Evolutionary conservation across 805 yeast genomes (phyloP), one percentile per base, ranked within the genome.

Genomic region (Lipomyces spencermartinsiae): DNA sequence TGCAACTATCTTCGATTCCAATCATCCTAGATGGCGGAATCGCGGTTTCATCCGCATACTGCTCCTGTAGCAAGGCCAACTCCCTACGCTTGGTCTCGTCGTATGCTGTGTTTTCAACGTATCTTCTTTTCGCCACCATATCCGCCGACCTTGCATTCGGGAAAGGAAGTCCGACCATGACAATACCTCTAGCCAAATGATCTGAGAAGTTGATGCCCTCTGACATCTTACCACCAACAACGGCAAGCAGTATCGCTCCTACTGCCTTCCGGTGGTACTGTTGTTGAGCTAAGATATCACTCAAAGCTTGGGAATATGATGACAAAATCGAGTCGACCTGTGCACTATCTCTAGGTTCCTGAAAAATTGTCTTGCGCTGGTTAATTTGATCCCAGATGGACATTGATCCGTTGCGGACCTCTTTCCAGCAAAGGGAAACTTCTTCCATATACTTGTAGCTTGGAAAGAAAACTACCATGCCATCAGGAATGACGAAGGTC

Each of bases 191-290:
- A 0, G 97, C 97, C n/a, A 94, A 79, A 53, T 89, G 87, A 74
- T 93, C 94, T 10, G 93, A 86, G 76, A 94, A 93, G 76, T 93
- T 93, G 56, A 93, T 94, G 4, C 98, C 98, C 77, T 93, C 98
- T 0, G 97, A 91, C 79, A 93, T 82, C 74, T 89, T 89, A 0
- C 98, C 98, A 1, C 97, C 97, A 16, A 94, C 97, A 0, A 94
- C 97, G 0, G 97, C 87, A 35, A 94, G 80, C 4, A 93, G 77
- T 1, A 90, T 73, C 0, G 96, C 93, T 1, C 95, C 94, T 4
- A 75, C 71, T 19, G 59, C 16, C 29, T 63, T 35, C n/a, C 46
- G 31, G 49, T 14, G 53, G 14, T 34, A 35, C 19, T 57, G 39
- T 14, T 35, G 46, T 4, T 22, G 33, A 19, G 43, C 12, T 7